These are phyloP conservation scores for Plicaturopsis crispa DNA, from an alignment of 768 basidiomycete genomes.

Conservation along the genomic window DNA sequence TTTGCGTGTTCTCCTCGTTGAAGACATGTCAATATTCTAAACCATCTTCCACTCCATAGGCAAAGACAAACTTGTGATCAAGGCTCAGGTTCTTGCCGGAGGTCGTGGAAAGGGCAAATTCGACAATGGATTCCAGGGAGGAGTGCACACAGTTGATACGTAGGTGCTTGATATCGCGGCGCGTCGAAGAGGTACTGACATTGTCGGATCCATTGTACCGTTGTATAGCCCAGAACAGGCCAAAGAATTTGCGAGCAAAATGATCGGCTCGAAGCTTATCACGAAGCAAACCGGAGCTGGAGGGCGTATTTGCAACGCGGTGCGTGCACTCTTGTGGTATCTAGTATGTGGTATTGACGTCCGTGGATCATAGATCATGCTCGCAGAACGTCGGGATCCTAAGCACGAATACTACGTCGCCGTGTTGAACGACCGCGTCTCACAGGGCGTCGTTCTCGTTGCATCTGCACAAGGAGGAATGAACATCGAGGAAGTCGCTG, in stretches of 20 bases:
- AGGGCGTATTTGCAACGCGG: conserved; percentile 93
- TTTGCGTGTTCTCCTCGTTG: conserved; percentile 23
- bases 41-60: conserved; percentile 33
- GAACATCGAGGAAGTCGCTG: conserved; percentile 99
- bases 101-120: conserved; percentile 98
- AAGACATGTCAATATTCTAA: not conserved
- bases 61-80: conserved; percentile 81
- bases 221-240: conserved; percentile 79
- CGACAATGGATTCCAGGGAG: conserved; percentile 92
- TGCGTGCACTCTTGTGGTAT: conserved; percentile 27
- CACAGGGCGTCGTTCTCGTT: conserved; percentile 87
- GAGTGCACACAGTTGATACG: conserved; percentile 92
- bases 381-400: conserved; percentile 90
- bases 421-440: conserved; percentile 87
- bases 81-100: conserved; percentile 97
- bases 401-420: conserved; percentile 98
- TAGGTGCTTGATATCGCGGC: conserved; percentile 30
- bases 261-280: conserved; percentile 93
- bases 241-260: conserved; percentile 78
- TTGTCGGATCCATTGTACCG: not conserved
- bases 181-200: no score
- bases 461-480: conserved; percentile 94
- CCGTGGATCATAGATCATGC: conserved; percentile 90
- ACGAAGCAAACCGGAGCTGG: conserved; percentile 96
- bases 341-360: conserved; percentile 9